Evolutionary conservation across 495 filamentous ascomycete genomes (phyloP).

Genomic region (Astrothelium subdiscretum): DNA sequence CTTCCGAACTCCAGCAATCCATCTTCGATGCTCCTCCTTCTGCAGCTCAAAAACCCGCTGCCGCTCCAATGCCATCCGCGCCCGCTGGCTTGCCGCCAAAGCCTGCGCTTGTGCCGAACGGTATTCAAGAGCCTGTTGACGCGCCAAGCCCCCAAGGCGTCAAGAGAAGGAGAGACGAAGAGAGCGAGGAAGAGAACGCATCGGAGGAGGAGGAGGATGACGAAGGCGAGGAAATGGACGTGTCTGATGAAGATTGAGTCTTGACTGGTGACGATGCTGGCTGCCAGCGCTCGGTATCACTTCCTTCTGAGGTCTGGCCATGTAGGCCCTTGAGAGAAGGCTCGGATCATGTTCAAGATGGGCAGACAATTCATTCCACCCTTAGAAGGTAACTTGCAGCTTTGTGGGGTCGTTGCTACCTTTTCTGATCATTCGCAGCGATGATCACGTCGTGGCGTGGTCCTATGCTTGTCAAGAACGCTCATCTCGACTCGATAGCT

Average conservation of each 20-base stretch:
- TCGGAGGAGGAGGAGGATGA: slow-evolving; percentile 26
- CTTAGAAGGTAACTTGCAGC: neutral
- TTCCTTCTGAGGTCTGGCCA: too few relatives aligned
- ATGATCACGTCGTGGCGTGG: neutral
- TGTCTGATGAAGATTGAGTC: slow-evolving; percentile 23
- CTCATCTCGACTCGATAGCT: slow-evolving; percentile 12
- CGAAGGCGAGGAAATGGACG: slow-evolving; percentile 26
- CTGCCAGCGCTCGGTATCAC: too few relatives aligned
- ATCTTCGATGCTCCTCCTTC: slow-evolving; percentile 46
- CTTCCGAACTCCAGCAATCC: slow-evolving; percentile 60
- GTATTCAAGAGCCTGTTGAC: slow-evolving; percentile 5
- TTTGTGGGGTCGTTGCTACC: neutral
- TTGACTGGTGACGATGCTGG: too few relatives aligned
- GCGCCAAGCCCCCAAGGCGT: slow-evolving; percentile 18
- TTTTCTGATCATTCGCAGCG: neutral
- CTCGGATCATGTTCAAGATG: too few relatives aligned
- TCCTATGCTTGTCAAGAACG: neutral
- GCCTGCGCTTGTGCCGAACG: neutral
- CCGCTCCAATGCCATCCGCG: slow-evolving; percentile 41
- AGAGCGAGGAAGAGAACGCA: slow-evolving; percentile 19
- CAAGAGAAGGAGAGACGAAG: slow-evolving; percentile 24
- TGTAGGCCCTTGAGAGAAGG: too few relatives aligned
- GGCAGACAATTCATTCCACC: neutral
- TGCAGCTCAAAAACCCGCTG: slow-evolving; percentile 18
- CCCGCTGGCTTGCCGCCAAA: slow-evolving; percentile 31